These are phyloP conservation scores for Aquilaria sinensis DNA, from an alignment of 345 rosid species.

Conservation along the genomic window DNA sequence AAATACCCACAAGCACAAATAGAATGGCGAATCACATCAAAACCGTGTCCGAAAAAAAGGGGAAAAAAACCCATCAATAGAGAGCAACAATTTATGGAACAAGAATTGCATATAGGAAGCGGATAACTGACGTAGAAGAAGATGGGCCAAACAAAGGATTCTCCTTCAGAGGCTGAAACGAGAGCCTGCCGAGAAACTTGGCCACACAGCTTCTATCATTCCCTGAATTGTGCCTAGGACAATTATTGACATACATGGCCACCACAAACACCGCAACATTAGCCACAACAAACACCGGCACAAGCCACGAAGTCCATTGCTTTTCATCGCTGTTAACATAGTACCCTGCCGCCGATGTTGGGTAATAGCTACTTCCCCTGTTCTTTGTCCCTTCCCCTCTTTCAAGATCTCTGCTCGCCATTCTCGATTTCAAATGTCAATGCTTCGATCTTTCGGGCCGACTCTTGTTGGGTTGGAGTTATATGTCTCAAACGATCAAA, in stretches of 20 bases:
- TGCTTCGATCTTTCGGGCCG: constrained; percentile 8
- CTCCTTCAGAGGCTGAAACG: constrained; percentile 81
- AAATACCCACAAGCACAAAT: not conserved
- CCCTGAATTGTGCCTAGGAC: constrained; percentile 52
- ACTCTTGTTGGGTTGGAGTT: constrained; percentile 9
- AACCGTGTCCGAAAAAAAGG: not conserved
- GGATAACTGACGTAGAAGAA: constrained; percentile 58
- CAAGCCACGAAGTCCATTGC: constrained; percentile 90
- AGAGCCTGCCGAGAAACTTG: constrained; percentile 65
- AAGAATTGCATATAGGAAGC: not conserved
- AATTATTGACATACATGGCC: constrained; percentile 80
- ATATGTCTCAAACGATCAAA: constrained; percentile 9
- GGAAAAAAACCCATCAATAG: not conserved
- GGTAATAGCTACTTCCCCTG: constrained; percentile 13
- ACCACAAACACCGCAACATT: constrained; percentile 62
- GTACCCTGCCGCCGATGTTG: constrained; percentile 17
- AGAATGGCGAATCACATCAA: not conserved
- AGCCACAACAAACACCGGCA: constrained; percentile 71
- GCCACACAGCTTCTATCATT: constrained; percentile 54
- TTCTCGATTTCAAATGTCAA: constrained; percentile 13
- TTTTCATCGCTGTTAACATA: constrained; percentile 35
- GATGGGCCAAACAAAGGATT: constrained; percentile 98
- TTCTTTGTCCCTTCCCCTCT: constrained; percentile 35
- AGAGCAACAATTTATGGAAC: not conserved
- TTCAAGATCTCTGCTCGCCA: constrained; percentile 68